A percentile compares a stretch with the other conserved stretches of the same genome.
phyloP scores from a whole-genome alignment of 768 basidiomycete genomes.

The Suillus cothurnatus region DNA sequence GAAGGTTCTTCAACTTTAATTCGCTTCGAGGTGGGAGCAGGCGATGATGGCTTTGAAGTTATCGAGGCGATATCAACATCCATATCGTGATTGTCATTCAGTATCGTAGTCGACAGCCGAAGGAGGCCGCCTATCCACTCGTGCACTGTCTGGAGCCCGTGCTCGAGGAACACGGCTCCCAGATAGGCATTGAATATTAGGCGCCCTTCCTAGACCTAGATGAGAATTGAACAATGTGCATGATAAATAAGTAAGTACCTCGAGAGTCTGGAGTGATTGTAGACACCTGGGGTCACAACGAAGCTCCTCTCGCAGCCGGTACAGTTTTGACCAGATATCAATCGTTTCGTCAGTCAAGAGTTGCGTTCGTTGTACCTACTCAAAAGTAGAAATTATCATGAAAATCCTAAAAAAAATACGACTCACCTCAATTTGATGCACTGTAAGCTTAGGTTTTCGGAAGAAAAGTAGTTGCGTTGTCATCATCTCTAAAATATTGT shows the following conservation, averaged over 20 bases:
- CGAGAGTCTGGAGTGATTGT: constrained; percentile 27
- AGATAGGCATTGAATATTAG: constrained; percentile 67
- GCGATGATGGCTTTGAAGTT: constrained; percentile 7
- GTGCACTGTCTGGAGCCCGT: constrained; percentile 52
- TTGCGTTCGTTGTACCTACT: constrained; percentile 27
- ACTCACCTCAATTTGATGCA: constrained; percentile 54
- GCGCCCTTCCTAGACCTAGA: constrained; percentile 50
- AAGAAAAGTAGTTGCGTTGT: constrained; percentile 51
- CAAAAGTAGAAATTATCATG: constrained; percentile 9
- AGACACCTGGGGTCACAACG: constrained; percentile 35
- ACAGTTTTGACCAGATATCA: constrained; percentile 40
- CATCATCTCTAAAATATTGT: constrained; percentile 46
- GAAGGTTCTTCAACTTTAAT: constrained; percentile 31
- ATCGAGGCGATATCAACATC: constrained; percentile 14
- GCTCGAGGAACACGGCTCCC: constrained; percentile 60
- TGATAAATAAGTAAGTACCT: constrained; percentile 38
- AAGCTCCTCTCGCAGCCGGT: constrained; percentile 37
- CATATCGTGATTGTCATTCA: constrained; percentile 16
- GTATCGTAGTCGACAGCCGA: constrained; percentile 25
- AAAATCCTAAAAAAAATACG: constrained; percentile 9
- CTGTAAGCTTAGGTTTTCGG: constrained; percentile 51
- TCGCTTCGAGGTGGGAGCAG: constrained; percentile 30
- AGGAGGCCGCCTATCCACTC: constrained; percentile 56
- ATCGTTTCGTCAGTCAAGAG: constrained; percentile 36
- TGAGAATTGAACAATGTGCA: constrained; percentile 16